A percentile compares a stretch with the other conserved stretches of the same genome.
Evolutionary conservation across 768 basidiomycete genomes (phyloP).

Genomic region (Tricholoma saponaceum): DNA sequence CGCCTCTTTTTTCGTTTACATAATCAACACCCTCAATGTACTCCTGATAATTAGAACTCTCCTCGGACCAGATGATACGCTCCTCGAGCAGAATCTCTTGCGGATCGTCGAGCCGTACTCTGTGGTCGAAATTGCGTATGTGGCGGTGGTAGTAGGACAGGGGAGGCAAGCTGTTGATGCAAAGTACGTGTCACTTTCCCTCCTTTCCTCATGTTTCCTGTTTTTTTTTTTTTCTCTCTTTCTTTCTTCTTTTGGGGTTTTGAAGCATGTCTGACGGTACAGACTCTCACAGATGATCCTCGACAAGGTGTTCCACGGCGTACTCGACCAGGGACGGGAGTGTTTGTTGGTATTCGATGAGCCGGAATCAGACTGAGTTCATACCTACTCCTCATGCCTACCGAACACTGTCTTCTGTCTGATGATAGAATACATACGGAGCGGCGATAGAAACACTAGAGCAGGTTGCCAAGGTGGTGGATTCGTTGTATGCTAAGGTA

Average conservation of each 20-base stretch:
- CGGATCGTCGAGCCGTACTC: slow-evolving; percentile 96
- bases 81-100: slow-evolving; percentile 93
- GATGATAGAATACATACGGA: slow-evolving; percentile 72
- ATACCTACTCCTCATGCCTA: slow-evolving; percentile 3
- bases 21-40: background rate
- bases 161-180: slow-evolving; percentile 85
- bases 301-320: slow-evolving; percentile 90
- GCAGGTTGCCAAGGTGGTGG: slow-evolving; percentile 92
- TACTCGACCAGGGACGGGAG: slow-evolving; percentile 92
- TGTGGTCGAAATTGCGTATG: slow-evolving; percentile 84
- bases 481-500: slow-evolving; percentile 84
- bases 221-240: no score
- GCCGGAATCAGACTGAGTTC: slow-evolving; percentile 71
- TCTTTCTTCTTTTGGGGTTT: background rate
- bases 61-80: slow-evolving; percentile 92
- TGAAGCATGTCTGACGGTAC: background rate
- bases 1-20: background rate
- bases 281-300: slow-evolving; percentile 98
- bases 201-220: no score
- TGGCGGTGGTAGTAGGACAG: slow-evolving; percentile 85
- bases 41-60: slow-evolving; percentile 66
- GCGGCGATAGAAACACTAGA: slow-evolving; percentile 87
- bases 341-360: slow-evolving; percentile 88
- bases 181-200: slow-evolving; percentile 53
- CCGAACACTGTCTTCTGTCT: background rate